These are phyloP conservation scores for Begonia loranthoides DNA, from an alignment of 306 rosid species.

Conservation along the genomic window DNA sequence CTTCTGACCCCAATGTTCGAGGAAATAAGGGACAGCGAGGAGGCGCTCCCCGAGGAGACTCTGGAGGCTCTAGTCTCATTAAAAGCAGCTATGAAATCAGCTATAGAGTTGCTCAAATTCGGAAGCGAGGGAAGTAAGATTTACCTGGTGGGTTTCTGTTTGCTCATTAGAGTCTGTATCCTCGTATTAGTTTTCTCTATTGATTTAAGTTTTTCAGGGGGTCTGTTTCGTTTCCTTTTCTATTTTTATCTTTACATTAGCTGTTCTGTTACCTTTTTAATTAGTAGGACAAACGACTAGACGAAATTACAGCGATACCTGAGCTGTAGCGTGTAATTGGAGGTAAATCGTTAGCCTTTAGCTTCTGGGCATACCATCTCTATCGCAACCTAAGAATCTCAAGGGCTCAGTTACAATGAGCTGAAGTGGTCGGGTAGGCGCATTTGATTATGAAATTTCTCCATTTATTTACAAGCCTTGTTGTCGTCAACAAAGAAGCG, in stretches of 20 bases:
- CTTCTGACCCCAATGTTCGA: conserved; percentile 83
- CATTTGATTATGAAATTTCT: no score
- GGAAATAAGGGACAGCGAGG: conserved; percentile 62
- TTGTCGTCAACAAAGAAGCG: no score
- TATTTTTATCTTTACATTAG: background rate
- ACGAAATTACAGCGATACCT: no score
- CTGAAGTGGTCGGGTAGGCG: no score
- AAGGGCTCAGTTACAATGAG: no score
- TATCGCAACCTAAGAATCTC: no score
- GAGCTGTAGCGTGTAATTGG: no score
- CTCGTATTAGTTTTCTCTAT: background rate
- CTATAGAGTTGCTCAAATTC: conserved; percentile 60
- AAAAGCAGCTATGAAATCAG: conserved; percentile 49
- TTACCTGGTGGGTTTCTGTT: conserved; percentile 62
- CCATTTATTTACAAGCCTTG: no score
- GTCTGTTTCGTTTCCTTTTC: background rate
- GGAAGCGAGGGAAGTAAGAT: conserved; percentile 82
- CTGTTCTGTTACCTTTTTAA: background rate
- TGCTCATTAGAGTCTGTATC: conserved; percentile 1
- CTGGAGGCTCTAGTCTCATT: conserved; percentile 45
- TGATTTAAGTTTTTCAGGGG: no score
- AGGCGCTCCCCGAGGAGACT: conserved; percentile 27
- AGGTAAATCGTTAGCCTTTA: no score
- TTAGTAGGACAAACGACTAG: no score
- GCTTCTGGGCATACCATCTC: no score